Evolutionary conservation across 2,329 filamentous ascomycete species (phyloP).

Genomic region (Ophiosphaerella narmari): DNA sequence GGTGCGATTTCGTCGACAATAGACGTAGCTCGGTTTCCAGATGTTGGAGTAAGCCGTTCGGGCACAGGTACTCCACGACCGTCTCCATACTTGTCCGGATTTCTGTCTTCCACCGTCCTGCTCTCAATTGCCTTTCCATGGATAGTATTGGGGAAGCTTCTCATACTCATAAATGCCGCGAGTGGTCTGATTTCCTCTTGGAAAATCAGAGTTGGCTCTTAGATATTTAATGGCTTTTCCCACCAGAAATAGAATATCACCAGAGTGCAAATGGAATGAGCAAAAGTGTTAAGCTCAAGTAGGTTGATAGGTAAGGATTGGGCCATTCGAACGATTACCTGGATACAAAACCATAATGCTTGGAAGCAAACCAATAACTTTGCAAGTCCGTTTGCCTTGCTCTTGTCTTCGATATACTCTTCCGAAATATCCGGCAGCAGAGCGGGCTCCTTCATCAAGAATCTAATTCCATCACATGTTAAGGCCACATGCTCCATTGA

Average conservation of each 20-base stretch:
- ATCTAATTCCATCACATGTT: background rate
- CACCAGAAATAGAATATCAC: constrained; percentile 34
- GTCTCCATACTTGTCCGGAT: too few relatives aligned
- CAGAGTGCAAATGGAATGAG: constrained; percentile 45
- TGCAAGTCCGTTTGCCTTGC: constrained; percentile 17
- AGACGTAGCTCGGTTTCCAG: too few relatives aligned
- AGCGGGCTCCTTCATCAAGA: background rate
- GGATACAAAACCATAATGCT: constrained; percentile 30
- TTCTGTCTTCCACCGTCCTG: too few relatives aligned
- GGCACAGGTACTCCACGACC: too few relatives aligned
- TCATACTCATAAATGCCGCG: too few relatives aligned
- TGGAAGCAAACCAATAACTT: constrained; percentile 24
- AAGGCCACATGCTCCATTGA: background rate
- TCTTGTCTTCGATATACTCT: constrained; percentile 11
- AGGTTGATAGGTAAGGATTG: constrained; percentile 49
- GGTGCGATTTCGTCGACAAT: too few relatives aligned
- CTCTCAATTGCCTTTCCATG: too few relatives aligned
- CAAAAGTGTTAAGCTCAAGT: constrained; percentile 65
- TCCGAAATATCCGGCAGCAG: constrained; percentile 4
- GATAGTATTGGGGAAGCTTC: too few relatives aligned
- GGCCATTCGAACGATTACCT: constrained; percentile 17
- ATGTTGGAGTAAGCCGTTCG: too few relatives aligned
- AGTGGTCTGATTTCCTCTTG: too few relatives aligned
- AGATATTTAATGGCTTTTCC: constrained; percentile 28
- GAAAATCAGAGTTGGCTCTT: constrained; percentile 7